These are phyloP conservation scores for Suhomyces prunicola DNA, from an alignment of 805 yeast species.

Conservation along the genomic window DNA sequence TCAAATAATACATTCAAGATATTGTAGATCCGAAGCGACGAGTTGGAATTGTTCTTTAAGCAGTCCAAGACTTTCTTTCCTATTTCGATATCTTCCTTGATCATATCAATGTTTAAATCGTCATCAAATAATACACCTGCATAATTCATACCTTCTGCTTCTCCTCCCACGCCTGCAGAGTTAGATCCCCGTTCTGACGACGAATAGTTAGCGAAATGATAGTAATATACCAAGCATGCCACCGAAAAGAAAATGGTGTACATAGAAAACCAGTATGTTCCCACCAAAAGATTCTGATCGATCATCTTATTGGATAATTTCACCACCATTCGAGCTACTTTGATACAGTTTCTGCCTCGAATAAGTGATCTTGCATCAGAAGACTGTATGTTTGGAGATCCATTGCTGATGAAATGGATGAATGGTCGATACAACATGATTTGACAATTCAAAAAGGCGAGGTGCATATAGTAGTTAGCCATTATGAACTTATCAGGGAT, in stretches of 20 bases:
- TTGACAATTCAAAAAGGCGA: conserved; percentile 73
- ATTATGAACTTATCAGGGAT: conserved; percentile 57
- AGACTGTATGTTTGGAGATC: conserved; percentile 20
- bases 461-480: conserved; percentile 71
- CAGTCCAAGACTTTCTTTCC: conserved; percentile 73
- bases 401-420: conserved; percentile 74
- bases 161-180: background rate
- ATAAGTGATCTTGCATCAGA: conserved; percentile 60
- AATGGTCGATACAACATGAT: conserved; percentile 84
- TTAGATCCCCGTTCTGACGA: conserved; percentile 13
- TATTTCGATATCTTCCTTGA: conserved; percentile 69
- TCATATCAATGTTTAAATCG: conserved; percentile 49
- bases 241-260: conserved; percentile 87
- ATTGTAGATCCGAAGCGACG: conserved; percentile 78
- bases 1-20: conserved; percentile 78
- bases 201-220: conserved; percentile 48
- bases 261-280: conserved; percentile 89
- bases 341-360: conserved; percentile 79
- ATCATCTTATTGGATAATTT: conserved; percentile 79
- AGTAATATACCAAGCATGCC: conserved; percentile 80
- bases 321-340: conserved; percentile 79
- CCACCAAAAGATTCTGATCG: conserved; percentile 64
- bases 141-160: conserved; percentile 32
- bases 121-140: conserved; percentile 46
- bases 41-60: conserved; percentile 69